A percentile compares a stretch with the other conserved stretches of the same genome.
These are phyloP conservation scores for Rubia balearica DNA, from an alignment of 305 asterid genomes.

Conservation along the genomic window DNA sequence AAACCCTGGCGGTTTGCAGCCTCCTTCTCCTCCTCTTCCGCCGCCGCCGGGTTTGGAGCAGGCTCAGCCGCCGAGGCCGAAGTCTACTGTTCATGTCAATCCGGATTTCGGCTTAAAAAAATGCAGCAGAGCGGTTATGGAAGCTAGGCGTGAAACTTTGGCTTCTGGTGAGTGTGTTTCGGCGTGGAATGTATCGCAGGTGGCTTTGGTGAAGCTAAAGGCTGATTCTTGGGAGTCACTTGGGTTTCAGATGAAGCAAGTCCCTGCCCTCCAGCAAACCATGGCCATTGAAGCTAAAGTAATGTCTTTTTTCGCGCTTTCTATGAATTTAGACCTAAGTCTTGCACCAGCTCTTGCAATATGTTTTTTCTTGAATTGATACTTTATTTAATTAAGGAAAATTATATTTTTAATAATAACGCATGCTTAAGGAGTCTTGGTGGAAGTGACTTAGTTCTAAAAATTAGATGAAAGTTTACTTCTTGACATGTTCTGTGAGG, in stretches of 20 bases:
- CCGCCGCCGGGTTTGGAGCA: constrained; percentile 23
- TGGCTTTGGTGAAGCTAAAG: constrained; percentile 42
- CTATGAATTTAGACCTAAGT: neutral
- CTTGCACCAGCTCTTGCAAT: neutral
- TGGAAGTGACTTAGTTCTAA: neutral
- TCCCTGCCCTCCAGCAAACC: constrained; percentile 59
- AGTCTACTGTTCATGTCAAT: constrained; percentile 13
- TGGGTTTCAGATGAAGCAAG: constrained; percentile 72
- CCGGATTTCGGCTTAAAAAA: constrained; percentile 32
- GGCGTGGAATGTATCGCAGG: constrained; percentile 76
- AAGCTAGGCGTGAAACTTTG: constrained; percentile 41
- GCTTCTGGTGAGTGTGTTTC: constrained; percentile 46
- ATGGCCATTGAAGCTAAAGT: constrained; percentile 71
- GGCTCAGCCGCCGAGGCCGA: constrained; percentile 25
- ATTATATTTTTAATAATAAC: neutral
- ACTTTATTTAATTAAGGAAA: neutral
- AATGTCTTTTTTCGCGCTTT: neutral
- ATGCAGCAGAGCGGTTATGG: constrained; percentile 47
- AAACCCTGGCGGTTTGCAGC: constrained; percentile 25
- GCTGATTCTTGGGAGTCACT: constrained; percentile 78
- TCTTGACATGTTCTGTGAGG: neutral
- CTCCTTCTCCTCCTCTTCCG: neutral
- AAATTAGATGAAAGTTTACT: neutral
- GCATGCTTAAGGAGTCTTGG: neutral
- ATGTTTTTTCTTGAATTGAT: neutral